Base-by-base conservation (phyloP, 1,139 yeast species). In the Candida sojae region DNA sequence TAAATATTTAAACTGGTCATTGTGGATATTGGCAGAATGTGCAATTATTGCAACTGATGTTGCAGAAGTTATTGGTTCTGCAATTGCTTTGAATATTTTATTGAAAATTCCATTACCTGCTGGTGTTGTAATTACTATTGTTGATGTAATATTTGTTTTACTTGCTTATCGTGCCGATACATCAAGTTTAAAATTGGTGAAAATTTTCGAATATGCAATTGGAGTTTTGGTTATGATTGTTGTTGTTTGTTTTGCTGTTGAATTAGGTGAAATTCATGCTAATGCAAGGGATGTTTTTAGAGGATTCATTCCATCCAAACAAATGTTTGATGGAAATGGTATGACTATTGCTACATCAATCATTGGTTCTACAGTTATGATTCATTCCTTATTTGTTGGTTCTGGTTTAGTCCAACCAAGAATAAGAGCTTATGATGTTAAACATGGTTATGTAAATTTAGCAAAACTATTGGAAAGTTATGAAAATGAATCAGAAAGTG, bases 11-110 rank as follows among this genome's bases (percentile, higher is more conserved):
- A 84, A 86, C 55, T 62, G 69, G 50, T 53, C 66, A 1, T 54
- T 88, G 4, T 88, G 89, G 79, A 54, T 86, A 38, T 72, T 86
- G 51, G 92, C 96, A 1, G 96, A 88, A 62, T 74, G 79, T 58
- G 95, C 96, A 31, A 88, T 88, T 50, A 80, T 88, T 45, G 90
- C 96, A 1, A 88, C 96, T 0, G 96, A 88, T 71, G 77, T 88
- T 7, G 95, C 96, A 3, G 96, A 88, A 60, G 96, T 88, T 32
- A 86, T 88, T 48, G 96, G 96, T 58, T 82, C 90, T n/a, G 95
- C 96, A 4, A 83, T 88, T 57, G 93, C 96, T 0, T 70, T 88
- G 51, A 87, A 88, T 59, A 83, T 88, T 47, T 71, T 88, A 51
- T 57, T 86, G 41, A 76, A 75, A 45, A 73, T 88, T 12, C 96